Base-by-base conservation (phyloP, 805 yeast genomes). In the Wickerhamomyces queroliae region DNA sequence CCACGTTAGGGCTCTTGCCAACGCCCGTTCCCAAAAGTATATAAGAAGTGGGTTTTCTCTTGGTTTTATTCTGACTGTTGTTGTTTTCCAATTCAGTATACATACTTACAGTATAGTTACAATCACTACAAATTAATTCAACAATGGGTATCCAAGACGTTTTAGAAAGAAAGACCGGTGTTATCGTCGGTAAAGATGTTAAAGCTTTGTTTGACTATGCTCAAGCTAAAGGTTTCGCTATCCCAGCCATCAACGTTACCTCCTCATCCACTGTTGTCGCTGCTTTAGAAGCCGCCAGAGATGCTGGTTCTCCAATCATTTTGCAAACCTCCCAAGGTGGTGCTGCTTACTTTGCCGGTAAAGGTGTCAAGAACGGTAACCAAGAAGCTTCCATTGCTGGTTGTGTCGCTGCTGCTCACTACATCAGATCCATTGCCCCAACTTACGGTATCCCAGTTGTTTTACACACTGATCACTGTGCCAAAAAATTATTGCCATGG, bases 331-430 rank as follows among this genome's bases (percentile, higher is more conserved):
- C 98, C 46, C 89, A 93, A 70, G 99, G 99, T 75, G 99, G 99
- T 77, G 95, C 99, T 55, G 98, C 98, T 50, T 93, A 80, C 87
- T 93, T 93, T 66, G 99, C 99, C 51, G 99, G 99, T 74, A 93
- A 93, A 81, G 99, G 98, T 74, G 89, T 93, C 56, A 76, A 78
- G 66, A 93, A 93, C 85, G 76, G 75, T 59, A 83, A 87, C 76
- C 98, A 93, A 75, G 72, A 73, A 60, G 99, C 98, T 46, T 83
- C 98, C 48, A 86, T 93, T 69, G 82, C 80, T 44, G 99, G 99
- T 70, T 70, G 95, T 62, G 64, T 93, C 62, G 96, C 99, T 58
- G 98, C 97, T 62, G 99, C 95, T 50, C 96, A 87, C 76, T 93
- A 84, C 80, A 83, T 93, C 69, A 86, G 97, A 74, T 63, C 96